Evolutionary conservation across 2,329 filamentous ascomycete genomes (phyloP).

Genomic region (Epichloe uncinata): DNA sequence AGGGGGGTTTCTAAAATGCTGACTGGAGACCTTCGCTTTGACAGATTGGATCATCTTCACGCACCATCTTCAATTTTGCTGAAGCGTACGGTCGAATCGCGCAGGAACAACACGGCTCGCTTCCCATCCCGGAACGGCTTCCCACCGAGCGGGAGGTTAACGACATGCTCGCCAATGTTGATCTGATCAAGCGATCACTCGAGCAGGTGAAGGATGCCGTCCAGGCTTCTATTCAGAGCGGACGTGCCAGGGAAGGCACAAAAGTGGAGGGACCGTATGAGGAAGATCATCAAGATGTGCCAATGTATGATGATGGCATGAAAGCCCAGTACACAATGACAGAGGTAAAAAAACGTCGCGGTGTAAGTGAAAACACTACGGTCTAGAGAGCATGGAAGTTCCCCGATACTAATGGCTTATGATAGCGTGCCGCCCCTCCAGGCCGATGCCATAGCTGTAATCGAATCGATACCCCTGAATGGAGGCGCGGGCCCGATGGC

Average conservation of each 20-base stretch:
- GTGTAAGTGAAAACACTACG: constrained; percentile 47
- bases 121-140: constrained; percentile 39
- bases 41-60: constrained; percentile 37
- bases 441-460: constrained; percentile 97
- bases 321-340: constrained; percentile 51
- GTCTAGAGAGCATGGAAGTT: not conserved
- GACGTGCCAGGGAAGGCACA: constrained; percentile 35
- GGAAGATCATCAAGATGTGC: constrained; percentile 45
- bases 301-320: constrained; percentile 47
- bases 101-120: constrained; percentile 40
- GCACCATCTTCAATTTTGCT: constrained; percentile 43
- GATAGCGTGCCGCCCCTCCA: constrained; percentile 79
- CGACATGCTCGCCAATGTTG: constrained; percentile 39
- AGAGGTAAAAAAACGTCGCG: constrained; percentile 82
- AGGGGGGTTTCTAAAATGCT: constrained; percentile 8
- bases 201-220: constrained; percentile 40
- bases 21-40: not conserved
- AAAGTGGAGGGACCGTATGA: constrained; percentile 36
- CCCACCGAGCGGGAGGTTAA: constrained; percentile 42
- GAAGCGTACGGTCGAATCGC: constrained; percentile 42
- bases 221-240: constrained; percentile 38
- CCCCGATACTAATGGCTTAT: not conserved
- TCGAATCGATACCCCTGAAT: constrained; percentile 92
- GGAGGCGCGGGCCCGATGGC: constrained; percentile 89
- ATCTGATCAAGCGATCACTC: constrained; percentile 38